phyloP scores from a whole-genome alignment of 495 filamentous ascomycete species.

The Penicillium odoratum region DNA sequence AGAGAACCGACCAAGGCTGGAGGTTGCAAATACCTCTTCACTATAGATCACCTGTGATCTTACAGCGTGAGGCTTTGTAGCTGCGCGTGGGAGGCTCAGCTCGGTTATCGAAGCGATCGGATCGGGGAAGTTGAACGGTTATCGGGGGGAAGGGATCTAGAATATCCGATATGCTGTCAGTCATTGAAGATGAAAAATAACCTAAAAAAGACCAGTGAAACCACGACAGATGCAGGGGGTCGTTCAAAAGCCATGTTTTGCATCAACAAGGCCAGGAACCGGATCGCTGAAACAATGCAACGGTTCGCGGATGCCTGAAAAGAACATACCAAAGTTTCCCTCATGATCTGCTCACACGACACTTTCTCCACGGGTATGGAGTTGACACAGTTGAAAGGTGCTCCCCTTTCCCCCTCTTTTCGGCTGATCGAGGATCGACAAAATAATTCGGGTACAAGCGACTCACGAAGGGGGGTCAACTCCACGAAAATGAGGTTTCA shows the following conservation, averaged over 20 bases:
- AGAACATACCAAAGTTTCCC: conserved; percentile 5
- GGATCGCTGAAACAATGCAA: conserved; percentile 15
- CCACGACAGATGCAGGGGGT: conserved; percentile 28
- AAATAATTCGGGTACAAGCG: conserved; percentile 2
- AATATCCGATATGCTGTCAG: conserved; percentile 19
- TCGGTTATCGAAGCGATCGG: conserved; percentile 6
- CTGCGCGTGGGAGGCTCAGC: conserved; percentile 1
- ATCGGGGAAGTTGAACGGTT: conserved; percentile 5
- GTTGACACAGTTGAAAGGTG: not conserved
- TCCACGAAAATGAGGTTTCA: not conserved
- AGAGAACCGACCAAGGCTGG: conserved; percentile 9
- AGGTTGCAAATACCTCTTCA: conserved; percentile 18
- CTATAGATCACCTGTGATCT: conserved; percentile 13
- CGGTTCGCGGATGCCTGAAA: conserved; percentile 7
- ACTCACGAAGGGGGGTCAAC: not conserved
- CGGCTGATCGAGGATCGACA: conserved; percentile 13
- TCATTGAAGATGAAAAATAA: conserved; percentile 3
- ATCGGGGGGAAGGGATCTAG: conserved; percentile 20
- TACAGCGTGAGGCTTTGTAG: conserved; percentile 6
- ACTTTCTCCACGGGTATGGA: not conserved
- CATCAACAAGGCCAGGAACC: conserved; percentile 21
- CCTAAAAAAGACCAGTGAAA: conserved; percentile 30
- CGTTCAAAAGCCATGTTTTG: conserved; percentile 23
- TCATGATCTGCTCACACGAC: conserved; percentile 7
- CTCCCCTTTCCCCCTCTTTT: conserved; percentile 21